These are phyloP conservation scores for Leccinum solheimii DNA, from an alignment of 1,284 basidiomycete species.

Conservation along the genomic window DNA sequence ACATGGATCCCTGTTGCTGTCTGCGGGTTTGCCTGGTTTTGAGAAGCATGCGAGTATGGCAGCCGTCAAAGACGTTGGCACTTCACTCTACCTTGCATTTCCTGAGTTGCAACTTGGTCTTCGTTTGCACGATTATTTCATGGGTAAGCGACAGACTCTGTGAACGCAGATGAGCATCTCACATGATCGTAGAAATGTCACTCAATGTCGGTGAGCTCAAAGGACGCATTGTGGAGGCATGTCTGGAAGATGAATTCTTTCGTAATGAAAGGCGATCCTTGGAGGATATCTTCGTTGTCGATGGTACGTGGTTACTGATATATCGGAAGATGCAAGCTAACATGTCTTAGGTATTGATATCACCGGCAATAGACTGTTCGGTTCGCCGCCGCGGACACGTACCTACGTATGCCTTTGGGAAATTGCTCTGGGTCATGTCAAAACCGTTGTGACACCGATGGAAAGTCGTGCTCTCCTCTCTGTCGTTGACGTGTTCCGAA, in stretches of 20 bases:
- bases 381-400: constrained; percentile 78
- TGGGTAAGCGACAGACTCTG: constrained; percentile 59
- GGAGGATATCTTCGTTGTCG: constrained; percentile 56
- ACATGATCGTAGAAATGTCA: constrained; percentile 63
- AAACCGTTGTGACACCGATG: constrained; percentile 55
- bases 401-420: constrained; percentile 94
- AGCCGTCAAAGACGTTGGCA: constrained; percentile 44
- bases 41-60: constrained; percentile 36
- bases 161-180: not conserved
- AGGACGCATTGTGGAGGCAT: constrained; percentile 51
- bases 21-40: constrained; percentile 76
- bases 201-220: constrained; percentile 67
- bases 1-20: constrained; percentile 61
- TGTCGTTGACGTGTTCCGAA: constrained; percentile 57
- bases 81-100: constrained; percentile 56
- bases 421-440: constrained; percentile 64
- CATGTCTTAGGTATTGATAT: constrained; percentile 68
- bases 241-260: constrained; percentile 47
- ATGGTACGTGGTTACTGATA: constrained; percentile 46
- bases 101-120: constrained; percentile 76
- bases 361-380: constrained; percentile 82
- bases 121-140: constrained; percentile 79
- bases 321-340: constrained; percentile 17
- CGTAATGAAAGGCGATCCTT: constrained; percentile 20
- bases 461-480: constrained; percentile 56